Evolutionary conservation across 768 basidiomycete species (phyloP), one percentile per base, ranked within the genome.

Genomic region (Harrya chromipes): DNA sequence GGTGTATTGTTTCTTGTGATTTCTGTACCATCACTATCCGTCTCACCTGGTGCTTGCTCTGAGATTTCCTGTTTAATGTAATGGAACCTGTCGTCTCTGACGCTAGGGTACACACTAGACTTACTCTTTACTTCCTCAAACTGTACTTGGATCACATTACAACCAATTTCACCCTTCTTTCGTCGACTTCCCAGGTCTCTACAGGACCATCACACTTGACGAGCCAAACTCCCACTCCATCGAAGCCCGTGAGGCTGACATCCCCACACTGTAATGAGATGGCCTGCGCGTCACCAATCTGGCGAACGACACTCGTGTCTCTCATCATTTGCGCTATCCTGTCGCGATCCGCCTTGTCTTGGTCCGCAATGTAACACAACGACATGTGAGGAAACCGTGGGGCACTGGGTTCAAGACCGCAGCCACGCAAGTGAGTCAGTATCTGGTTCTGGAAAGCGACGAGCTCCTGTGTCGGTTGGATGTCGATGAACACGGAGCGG

Each of bases 371-470:
- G 61, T 91, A 91, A 59, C 79, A 83, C 50, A 91, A 57, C 31
- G 89, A 90, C 54, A 89, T 53, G 63, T 91, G 89, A 7, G 87
- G 84, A 53, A 80, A 85, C 31, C 71, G 66, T 0, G 85, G 84
- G 1, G 85, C 81, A 4, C 59, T 58, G 2, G 78, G 73, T 20
- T 75, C 68, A 8, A 77, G 50, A 5, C 63, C 62, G 20, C 75
- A 62, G 19, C 35, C 44, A 37, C 53, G 57, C n/a, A 76, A 56
- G 20, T 60, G 56, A 6, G 59, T 57, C 47, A 78, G 72, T 24
- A 89, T 69, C 26, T 72, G 57, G 26, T 56, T 63, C 55, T 84
- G 84, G 27, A 90, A 64, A 17, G 59, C 60, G 21, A 63, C 51
- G 17, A 90, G 69, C 24, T 72, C 78, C 1, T 60, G 55, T 1